Base-by-base conservation (phyloP, 352 stramenopile species). In the Nothophytophthora sp. region DNA sequence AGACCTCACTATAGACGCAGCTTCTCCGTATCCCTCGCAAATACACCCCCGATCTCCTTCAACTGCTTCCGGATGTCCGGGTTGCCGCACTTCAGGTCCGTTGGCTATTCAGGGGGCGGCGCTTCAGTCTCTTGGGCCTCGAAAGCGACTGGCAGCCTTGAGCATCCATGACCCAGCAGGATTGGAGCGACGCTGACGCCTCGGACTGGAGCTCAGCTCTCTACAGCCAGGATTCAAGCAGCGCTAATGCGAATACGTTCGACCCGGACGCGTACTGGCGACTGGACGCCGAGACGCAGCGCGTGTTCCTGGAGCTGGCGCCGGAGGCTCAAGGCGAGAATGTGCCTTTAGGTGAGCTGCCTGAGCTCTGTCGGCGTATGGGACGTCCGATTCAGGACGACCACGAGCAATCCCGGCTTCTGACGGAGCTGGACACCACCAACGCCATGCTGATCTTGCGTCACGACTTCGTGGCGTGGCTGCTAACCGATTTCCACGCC, bases 381-480 rank as follows among this genome's bases (percentile, higher is more conserved):
- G 58, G 57, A 1, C 62, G 67, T 9, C 55, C 72, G 9, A 29
- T 86, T 4, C 69, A 60, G 18, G 72, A 82, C 35, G 69, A 76
- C 2, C 57, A 61, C 36, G 72, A 88, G 44, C 63, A 75, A 13
- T 49, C 57, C 27, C 67, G 57, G 2, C 58, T 86, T 18, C 73
- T 88, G 72, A 54, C 40, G 18, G 67, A 76, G 39, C 63, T 91
- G 25, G 77, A 91, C 47, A 79, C 70, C 36, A 69, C 67, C 8
- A 86, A 84, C 50, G 48, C 65, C 13, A 88, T 91, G 77, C 32
- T 67, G 3, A 70, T 91, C 25, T 39, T 70, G 28, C 65, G 79
- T 10, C 56, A 70, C 22, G 73, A 76, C 46, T 82, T 88, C 46
- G 68, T 73, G 19, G n/a, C 42, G 15, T 89, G 80, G 80, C 42